These are phyloP conservation scores for Luvunga scandens DNA, from an alignment of 345 rosid species.

Conservation along the genomic window DNA sequence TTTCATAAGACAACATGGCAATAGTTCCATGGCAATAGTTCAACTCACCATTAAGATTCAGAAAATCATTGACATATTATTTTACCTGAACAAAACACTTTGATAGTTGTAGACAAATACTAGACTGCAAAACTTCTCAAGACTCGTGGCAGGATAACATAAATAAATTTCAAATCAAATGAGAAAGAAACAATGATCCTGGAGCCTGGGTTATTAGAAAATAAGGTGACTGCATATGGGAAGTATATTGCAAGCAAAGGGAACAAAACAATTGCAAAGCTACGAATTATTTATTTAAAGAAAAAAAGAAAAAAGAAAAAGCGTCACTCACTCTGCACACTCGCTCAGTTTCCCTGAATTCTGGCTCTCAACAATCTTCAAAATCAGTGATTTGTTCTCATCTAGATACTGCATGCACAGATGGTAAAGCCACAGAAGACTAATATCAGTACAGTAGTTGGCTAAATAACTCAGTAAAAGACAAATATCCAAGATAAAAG, in stretches of 20 bases:
- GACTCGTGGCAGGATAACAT: not conserved
- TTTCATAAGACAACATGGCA: not conserved
- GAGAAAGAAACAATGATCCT: not conserved
- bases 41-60: not conserved
- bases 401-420: constrained; percentile 78
- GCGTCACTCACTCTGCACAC: constrained; percentile 86
- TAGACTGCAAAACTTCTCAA: not conserved
- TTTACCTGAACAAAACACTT: not conserved
- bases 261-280: not conserved
- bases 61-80: not conserved
- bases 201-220: not conserved
- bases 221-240: not conserved
- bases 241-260: not conserved
- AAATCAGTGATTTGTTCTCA: constrained; percentile 98
- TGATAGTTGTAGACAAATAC: not conserved
- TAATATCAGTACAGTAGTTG: not conserved
- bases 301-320: not conserved
- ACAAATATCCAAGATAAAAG: too few relatives aligned
- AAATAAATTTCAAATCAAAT: not conserved
- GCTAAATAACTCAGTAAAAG: not conserved
- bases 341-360: constrained; percentile 89
- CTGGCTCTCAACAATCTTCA: constrained; percentile 99
- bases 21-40: too few relatives aligned
- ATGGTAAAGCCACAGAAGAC: not conserved
- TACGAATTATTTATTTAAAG: not conserved